Base-by-base conservation (phyloP, 441 rosid species). In the Populus tomentosa region DNA sequence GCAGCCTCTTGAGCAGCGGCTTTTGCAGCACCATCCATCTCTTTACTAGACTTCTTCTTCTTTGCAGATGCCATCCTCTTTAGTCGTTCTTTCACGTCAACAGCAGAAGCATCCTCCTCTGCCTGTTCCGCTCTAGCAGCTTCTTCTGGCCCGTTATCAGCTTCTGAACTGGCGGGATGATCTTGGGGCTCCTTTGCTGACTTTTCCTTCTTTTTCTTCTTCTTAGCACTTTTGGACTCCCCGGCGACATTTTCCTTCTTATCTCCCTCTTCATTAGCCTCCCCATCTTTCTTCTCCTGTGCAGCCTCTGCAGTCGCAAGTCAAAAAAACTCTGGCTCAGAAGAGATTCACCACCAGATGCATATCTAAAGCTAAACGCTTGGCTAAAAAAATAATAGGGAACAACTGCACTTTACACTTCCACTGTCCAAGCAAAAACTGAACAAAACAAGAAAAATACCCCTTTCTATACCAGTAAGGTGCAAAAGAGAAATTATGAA, bases 1-100 rank as follows among this genome's bases (percentile, higher is more conserved):
- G 92, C 92, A 10, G 89, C 90, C 79, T 87, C 92, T 23, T 82
- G 84, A 23, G 92, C 85, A 4, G 92, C 90, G 65, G 89, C 90
- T 82, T 80, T 84, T 32, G 89, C 90, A 53, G 89, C 90, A 72
- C 81, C 86, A 73, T 83, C 92, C 82, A 87, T 77, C 81, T 89
- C 90, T 81, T 87, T 87, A 77, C 82, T 77, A 65, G 89, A 83
- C 71, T 89, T 87, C 80, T 87, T 87, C 84, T 89, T 89, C 88
- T 89, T 89, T 40, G 77, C 16, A 6, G 88, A 83, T 26, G 88
- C 79, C 87, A 85, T 77, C 83, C 81, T 89, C 89, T 85, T 89
- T 71, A 87, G 56, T n/a, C 88, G 83, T 79, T 85, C 92, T 75
- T 86, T 89, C 35, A 86, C 81, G 56, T 84, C 90, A 72, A 84